Conservation (phyloP, 1,139 yeast species). For the Saccharomyces hybrid region DNA sequence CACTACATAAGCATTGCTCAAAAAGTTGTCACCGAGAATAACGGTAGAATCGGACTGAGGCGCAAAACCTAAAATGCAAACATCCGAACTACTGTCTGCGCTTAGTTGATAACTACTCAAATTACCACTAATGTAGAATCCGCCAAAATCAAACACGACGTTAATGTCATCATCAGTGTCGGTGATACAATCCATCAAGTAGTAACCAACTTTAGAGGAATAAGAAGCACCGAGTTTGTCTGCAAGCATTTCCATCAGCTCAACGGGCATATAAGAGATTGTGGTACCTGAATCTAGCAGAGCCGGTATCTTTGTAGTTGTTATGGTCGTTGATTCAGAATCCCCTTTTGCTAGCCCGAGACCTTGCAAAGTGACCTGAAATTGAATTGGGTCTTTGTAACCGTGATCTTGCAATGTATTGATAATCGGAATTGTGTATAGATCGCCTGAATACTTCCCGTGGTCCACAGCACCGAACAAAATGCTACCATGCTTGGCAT, state of each 20-base stretch:
- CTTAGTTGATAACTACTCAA: conserved; percentile 34
- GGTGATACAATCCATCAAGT: conserved; percentile 21
- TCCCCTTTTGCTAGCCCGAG: conserved; percentile 34
- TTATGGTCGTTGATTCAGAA: conserved; percentile 20
- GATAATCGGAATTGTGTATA: conserved; percentile 41
- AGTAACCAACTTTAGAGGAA: conserved; percentile 31
- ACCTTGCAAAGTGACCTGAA: conserved; percentile 41
- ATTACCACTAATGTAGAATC: conserved; percentile 42
- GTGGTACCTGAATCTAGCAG: conserved; percentile 67
- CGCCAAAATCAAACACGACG: conserved; percentile 45
- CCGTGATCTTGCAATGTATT: conserved; percentile 32
- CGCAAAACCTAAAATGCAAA: conserved; percentile 35
- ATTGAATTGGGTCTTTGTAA: conserved; percentile 33
- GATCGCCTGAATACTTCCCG: conserved; percentile 42
- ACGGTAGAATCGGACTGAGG: conserved; percentile 28
- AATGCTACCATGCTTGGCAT: conserved; percentile 38
- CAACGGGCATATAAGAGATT: conserved; percentile 44
- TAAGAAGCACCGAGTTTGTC: conserved; percentile 35
- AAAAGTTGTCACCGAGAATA: conserved; percentile 64
- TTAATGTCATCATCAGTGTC: conserved; percentile 15
- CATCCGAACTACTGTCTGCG: conserved; percentile 7
- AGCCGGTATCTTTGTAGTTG: conserved; percentile 35
- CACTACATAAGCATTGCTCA: conserved; percentile 67
- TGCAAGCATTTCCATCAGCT: conserved; percentile 36
- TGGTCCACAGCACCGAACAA: conserved; percentile 56